Conservation (phyloP, 164 flowering plant genomes). For the Magnolia kwangsiensis region DNA sequence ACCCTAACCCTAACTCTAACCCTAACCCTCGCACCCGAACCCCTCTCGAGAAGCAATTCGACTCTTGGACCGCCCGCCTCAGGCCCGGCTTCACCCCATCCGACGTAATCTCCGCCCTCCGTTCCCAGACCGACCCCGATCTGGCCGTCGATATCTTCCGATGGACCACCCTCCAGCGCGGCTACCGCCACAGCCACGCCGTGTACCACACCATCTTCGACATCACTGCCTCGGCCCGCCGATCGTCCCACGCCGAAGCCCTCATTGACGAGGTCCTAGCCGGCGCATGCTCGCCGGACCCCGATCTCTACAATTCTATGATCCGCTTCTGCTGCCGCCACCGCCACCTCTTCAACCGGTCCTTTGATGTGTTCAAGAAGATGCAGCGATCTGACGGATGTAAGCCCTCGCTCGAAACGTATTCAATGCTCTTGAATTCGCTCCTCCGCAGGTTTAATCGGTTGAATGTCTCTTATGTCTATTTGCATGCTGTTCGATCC, state of each 20-base stretch:
- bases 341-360: slow-evolving; percentile 52
- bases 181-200: slow-evolving; percentile 55
- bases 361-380: slow-evolving; percentile 74
- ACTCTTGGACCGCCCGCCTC: slow-evolving; percentile 62
- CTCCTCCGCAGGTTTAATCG: slow-evolving; percentile 60
- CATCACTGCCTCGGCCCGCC: slow-evolving; percentile 34
- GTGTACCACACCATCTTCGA: slow-evolving; percentile 65
- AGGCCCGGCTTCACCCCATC: slow-evolving; percentile 69
- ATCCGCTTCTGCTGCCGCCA: slow-evolving; percentile 57
- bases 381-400: slow-evolving; percentile 53
- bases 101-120: slow-evolving; percentile 63
- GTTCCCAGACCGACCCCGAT: slow-evolving; percentile 76
- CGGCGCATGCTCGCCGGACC: slow-evolving; percentile 57
- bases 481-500: slow-evolving; percentile 64
- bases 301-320: slow-evolving; percentile 57
- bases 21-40: slow-evolving; percentile 44
- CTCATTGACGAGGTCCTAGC: slow-evolving; percentile 75
- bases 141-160: slow-evolving; percentile 90
- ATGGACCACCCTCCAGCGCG: slow-evolving; percentile 75
- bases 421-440: slow-evolving; percentile 43
- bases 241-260: slow-evolving; percentile 49
- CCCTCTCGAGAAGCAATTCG: slow-evolving; percentile 75
- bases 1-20: slow-evolving; percentile 9
- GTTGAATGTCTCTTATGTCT: slow-evolving; percentile 53
- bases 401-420: slow-evolving; percentile 72